phyloP scores from a whole-genome alignment of 192 early-diverging fungal species.

The Paraglomus brasilianum region DNA sequence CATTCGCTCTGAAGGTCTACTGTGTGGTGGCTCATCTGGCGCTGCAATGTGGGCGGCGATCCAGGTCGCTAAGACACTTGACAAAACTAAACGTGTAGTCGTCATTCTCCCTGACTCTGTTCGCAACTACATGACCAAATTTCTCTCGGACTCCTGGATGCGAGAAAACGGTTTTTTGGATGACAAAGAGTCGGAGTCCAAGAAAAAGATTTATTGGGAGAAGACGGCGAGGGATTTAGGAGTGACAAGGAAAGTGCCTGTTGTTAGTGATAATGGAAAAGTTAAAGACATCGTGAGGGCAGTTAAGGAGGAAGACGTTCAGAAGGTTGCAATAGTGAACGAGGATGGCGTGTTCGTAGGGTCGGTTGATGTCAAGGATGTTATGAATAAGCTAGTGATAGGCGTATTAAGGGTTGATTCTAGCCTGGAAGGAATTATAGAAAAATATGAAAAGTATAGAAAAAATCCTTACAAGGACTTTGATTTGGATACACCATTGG shows the following conservation, averaged over 20 bases:
- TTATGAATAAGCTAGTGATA: constrained; percentile 77
- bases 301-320: constrained; percentile 89
- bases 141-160: constrained; percentile 99
- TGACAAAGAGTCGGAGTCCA: constrained; percentile 61
- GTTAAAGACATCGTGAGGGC: constrained; percentile 85
- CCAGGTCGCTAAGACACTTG: constrained; percentile 79
- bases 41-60: constrained; percentile 86
- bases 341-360: constrained; percentile 63
- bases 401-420: constrained; percentile 66
- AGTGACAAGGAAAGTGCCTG: constrained; percentile 83
- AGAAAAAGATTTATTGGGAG: constrained; percentile 73
- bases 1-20: constrained; percentile 95
- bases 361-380: constrained; percentile 85
- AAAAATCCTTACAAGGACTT: constrained; percentile 83
- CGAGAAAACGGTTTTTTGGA: constrained; percentile 85
- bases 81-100: constrained; percentile 86
- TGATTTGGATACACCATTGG: constrained; percentile 80
- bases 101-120: constrained; percentile 97
- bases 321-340: constrained; percentile 83
- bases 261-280: constrained; percentile 72
- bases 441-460: constrained; percentile 61
- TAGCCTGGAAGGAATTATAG: constrained; percentile 74
- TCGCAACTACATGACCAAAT: constrained; percentile 99
- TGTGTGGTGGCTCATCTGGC: constrained; percentile 96
- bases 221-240: constrained; percentile 80